Percentiles rank a stretch among this genome's conserved stretches.
phyloP scores from a whole-genome alignment of 441 rosid genomes.

The Gossypium aridum region DNA sequence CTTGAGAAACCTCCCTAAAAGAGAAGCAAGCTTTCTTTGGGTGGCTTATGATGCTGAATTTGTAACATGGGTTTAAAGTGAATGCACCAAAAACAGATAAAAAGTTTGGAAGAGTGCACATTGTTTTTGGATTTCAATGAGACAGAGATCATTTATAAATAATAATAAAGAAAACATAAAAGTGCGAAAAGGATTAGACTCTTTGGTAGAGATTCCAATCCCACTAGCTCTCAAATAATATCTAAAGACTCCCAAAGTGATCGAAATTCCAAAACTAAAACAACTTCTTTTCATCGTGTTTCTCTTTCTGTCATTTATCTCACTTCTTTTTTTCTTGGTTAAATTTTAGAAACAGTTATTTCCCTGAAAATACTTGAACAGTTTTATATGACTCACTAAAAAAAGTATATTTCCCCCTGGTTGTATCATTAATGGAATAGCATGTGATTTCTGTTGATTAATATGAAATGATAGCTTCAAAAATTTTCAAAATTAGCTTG shows the following conservation, averaged over 20 bases:
- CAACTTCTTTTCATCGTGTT: not conserved
- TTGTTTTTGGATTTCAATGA: not conserved
- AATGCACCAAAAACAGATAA: constrained; percentile 3
- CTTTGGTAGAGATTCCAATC: constrained; percentile 12
- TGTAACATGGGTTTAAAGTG: not conserved
- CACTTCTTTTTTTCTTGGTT: not conserved
- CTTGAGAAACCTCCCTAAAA: constrained; percentile 6
- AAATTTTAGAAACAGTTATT: not conserved
- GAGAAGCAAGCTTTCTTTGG: not conserved
- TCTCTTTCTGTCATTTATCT: not conserved
- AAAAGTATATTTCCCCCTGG: not conserved
- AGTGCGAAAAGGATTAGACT: not conserved
- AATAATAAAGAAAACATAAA: not conserved
- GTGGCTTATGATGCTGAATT: not conserved
- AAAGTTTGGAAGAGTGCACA: not conserved
- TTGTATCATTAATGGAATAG: not conserved
- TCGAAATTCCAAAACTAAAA: not conserved
- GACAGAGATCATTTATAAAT: not conserved
- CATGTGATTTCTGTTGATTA: not conserved
- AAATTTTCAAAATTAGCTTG: not conserved
- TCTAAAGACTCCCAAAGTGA: not conserved
- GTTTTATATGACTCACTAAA: not conserved
- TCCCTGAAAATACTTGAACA: not conserved
- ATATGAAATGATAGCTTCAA: not conserved
- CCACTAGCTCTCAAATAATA: constrained; percentile 4